phyloP scores from a whole-genome alignment of 345 rosid species.

The Fremontodendron californicum region DNA sequence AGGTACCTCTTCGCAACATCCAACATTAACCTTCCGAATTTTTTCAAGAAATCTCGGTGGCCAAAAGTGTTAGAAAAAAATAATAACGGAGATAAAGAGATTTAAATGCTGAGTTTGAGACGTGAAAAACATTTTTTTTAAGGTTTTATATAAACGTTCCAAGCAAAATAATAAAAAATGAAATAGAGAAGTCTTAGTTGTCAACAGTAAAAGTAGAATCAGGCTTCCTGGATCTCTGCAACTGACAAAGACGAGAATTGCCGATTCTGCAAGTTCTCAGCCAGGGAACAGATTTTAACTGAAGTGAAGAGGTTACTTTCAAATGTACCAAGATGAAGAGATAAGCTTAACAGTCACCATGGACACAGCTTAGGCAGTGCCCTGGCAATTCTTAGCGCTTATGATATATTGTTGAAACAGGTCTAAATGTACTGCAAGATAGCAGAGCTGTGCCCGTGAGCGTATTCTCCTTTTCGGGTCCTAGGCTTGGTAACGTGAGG shows the following conservation, averaged over 20 bases:
- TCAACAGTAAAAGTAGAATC: conserved; percentile 67
- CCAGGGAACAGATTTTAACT: conserved; percentile 60
- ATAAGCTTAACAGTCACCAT: conserved; percentile 67
- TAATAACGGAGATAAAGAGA: too few species aligned
- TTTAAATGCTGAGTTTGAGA: too few species aligned
- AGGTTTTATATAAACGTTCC: too few species aligned
- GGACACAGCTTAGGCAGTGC: conserved; percentile 90
- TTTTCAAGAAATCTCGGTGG: conserved; percentile 77
- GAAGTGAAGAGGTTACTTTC: conserved; percentile 54
- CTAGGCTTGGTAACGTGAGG: conserved; percentile 69
- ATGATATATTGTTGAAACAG: conserved; percentile 61
- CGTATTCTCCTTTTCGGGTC: conserved; percentile 63
- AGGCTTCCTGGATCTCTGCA: conserved; percentile 79
- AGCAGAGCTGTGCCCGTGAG: conserved; percentile 43
- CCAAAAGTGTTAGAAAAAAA: too few species aligned
- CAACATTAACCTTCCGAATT: conserved; percentile 66
- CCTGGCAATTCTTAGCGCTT: conserved; percentile 67
- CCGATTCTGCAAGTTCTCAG: conserved; percentile 59
- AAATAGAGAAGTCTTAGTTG: too few species aligned
- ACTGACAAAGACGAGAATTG: conserved; percentile 59
- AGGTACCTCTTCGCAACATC: conserved; percentile 71
- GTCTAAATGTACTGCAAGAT: conserved; percentile 36
- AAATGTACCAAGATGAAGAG: conserved; percentile 39
- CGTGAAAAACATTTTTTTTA: too few species aligned
- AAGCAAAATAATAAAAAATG: too few species aligned